phyloP scores from a whole-genome alignment of 78 protist genomes.

The Salpingoeca rosetta region DNA sequence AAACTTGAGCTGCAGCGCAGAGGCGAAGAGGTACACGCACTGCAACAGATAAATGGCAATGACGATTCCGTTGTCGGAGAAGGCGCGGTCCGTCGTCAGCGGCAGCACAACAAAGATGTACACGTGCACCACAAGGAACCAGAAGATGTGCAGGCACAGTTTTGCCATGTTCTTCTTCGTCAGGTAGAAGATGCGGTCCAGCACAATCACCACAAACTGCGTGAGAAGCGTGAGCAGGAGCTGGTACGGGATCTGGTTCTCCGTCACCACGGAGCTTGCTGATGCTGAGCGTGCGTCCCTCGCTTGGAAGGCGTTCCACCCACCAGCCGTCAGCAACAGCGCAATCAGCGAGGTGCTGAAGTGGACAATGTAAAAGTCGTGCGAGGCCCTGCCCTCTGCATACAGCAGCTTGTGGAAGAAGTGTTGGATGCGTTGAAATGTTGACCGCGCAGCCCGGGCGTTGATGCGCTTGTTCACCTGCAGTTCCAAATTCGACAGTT shows the following conservation, averaged over 20 bases:
- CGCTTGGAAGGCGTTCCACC: not conserved
- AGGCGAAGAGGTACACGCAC: not conserved
- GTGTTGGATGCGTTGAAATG: not conserved
- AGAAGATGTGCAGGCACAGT: not conserved
- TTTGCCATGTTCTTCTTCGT: not conserved
- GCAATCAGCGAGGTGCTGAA: not conserved
- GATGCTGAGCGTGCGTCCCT: no score
- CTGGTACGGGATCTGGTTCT: slow-evolving; percentile 1
- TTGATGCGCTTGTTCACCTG: no score
- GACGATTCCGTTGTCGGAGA: not conserved
- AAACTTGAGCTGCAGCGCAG: not conserved
- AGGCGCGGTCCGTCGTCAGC: not conserved
- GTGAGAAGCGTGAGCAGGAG: not conserved
- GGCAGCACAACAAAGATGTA: not conserved
- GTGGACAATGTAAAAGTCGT: not conserved
- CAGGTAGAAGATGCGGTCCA: slow-evolving; percentile 47
- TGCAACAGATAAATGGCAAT: not conserved
- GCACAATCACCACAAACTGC: slow-evolving; percentile 37
- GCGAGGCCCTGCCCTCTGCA: not conserved
- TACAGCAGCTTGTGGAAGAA: not conserved
- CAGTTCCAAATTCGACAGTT: no score
- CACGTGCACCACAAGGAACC: not conserved
- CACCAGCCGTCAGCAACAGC: not conserved
- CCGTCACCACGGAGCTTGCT: not conserved
- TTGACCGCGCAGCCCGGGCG: no score